Base-by-base conservation (phyloP, 208 protist genomes). In the Strigomonas galati region DNA sequence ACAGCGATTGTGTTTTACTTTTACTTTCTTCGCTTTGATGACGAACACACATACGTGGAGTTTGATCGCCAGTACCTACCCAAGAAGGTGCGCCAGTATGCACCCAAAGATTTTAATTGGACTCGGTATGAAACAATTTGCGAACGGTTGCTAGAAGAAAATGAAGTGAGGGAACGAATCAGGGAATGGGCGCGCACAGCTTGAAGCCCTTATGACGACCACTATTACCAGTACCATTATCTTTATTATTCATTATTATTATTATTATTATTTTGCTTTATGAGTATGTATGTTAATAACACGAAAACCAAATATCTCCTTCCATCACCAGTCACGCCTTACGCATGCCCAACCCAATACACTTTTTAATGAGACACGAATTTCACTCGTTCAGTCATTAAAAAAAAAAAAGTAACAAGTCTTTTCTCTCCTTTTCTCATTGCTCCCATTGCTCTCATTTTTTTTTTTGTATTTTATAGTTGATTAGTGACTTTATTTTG, bases 61-160 rank as follows among this genome's bases (percentile, higher is more conserved):
- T 90, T 87, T 62, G 85, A 96, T 44, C 27, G 67, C 37, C 74
- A 61, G 12, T 85, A 75, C 48, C 31, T 89, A 23, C 70, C 78
- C 7, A 71, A 49, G 53, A 75, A 75, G 26, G 78, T 96, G 30
- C 71, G 71, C 21, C 72, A 84, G 52, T 89, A 87, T 66, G 83
- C 87, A 1, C 81, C 83, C 0, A 75, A 65, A 14, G 73, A 84
- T 57, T 95, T 93, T 66, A 76, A 93, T 55, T 92, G 84, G 85
- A 46, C 63, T 10, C 71, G 58, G 44, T 95, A 93, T 66, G 60
- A 89, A 12, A 27, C 21, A 2, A 60, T 85, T 1, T 84, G 74
- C 17, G 30, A 32, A 48, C 65, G 73, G 53, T 65, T 94, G 1
- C 76, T 79, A 0, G 74, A 74, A 23, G 85, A 84, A 61, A 63